Base-by-base conservation (phyloP, 352 stramenopile genomes). In the Pythium angustatum region DNA sequence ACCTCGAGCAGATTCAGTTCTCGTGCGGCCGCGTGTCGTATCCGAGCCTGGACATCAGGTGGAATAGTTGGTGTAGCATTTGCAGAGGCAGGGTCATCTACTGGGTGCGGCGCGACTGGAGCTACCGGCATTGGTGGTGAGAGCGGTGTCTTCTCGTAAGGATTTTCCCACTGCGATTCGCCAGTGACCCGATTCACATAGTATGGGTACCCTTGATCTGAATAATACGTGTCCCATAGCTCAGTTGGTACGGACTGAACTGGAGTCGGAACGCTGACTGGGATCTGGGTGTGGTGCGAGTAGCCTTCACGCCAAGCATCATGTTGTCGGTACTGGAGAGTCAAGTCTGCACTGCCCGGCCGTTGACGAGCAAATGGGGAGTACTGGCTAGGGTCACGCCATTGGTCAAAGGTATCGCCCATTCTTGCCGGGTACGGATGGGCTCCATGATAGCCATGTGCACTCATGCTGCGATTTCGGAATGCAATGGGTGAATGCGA, bases 101-200 rank as follows among this genome's bases (percentile, higher is more conserved):
- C 22, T 21, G 41, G 1, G 28, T 28, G 26, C 5, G 47, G 27
- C 10, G 17, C 30, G 14, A 69, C 48, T 58, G 48, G 30, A 27
- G 34, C 40, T n/a, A 45, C 26, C 10, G 45, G 24, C 36, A 45
- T 24, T 19, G 58, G 28, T 54, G 49, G 47, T 9, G 59, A 26
- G 12, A 22, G 9, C 8, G 26, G 26, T 12, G 34, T 17, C 12
- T 0, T 12, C 3, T 33, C 49, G 28, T 62, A 69, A 2, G 86
- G 83, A n/a, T 79, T 81, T 47, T 93, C 86, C 86, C 84, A 94
- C 56, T 92, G 86, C 1, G 86, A 94, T 27, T 79, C 62, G 21
- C 84, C 83, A 3, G 84, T 91, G 30, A 50, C 51, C 64, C 71
- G 72, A 67, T 92, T 87, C 17, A 93, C 81, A 51, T 91, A 94